Conservation (phyloP, 1,284 basidiomycete genomes). For the Malassezia equina region DNA sequence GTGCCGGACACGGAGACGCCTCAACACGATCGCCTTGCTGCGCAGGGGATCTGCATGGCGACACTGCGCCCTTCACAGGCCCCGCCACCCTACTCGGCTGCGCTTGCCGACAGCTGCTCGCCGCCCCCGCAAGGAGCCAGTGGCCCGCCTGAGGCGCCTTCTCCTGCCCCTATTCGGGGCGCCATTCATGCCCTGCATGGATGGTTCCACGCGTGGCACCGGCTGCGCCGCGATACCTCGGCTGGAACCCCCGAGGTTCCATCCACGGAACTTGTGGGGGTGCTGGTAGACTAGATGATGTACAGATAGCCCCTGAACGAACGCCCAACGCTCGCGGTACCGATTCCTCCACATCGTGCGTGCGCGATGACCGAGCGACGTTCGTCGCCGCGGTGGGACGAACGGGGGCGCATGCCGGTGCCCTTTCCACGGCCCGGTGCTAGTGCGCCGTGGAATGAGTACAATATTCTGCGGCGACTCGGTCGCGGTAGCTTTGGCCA, state of each 20-base stretch:
- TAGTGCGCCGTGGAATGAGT: constrained; percentile 51
- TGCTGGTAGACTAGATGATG: constrained; percentile 5
- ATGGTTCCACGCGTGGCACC: not conserved
- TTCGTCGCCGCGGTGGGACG: constrained; percentile 5
- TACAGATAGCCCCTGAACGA: not conserved
- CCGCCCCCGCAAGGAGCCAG: not conserved
- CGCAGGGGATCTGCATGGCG: not conserved
- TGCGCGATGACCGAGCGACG: constrained; percentile 1
- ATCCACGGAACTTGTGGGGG: constrained; percentile 12
- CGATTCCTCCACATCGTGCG: not conserved
- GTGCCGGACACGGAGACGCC: not conserved
- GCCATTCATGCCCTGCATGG: not conserved
- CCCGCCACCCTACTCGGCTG: constrained; percentile 1
- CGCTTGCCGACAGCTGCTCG: not conserved
- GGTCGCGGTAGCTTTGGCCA: constrained; percentile 95
- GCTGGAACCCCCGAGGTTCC: not conserved
- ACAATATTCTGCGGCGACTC: constrained; percentile 84
- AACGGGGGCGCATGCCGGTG: not conserved
- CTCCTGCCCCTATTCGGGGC: not conserved
- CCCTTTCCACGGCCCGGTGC: constrained; percentile 2
- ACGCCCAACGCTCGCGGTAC: not conserved
- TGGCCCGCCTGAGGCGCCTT: not conserved
- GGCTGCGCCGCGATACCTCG: constrained; percentile 2
- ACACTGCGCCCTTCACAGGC: not conserved
- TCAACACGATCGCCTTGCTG: not conserved